Base-by-base conservation (phyloP, 2,329 filamentous ascomycete species). In the Dothiorella sarmentorum region DNA sequence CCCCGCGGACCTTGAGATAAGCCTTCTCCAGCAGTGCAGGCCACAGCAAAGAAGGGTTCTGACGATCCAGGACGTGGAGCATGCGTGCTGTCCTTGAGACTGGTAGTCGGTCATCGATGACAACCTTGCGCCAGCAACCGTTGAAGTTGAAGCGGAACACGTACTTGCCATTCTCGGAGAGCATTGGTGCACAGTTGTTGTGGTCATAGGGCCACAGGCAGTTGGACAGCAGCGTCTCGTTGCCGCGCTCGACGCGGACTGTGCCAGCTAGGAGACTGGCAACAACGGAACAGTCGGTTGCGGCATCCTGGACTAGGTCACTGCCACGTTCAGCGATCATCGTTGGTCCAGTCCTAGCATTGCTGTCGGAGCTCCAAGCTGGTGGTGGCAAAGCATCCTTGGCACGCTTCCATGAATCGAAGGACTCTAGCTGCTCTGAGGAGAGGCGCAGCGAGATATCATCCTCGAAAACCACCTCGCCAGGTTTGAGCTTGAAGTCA, bases 211-310 rank as follows among this genome's bases (percentile, higher is more conserved):
- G 94, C 68, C 88, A 89, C 61, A 97, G 81, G 27, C 90, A 82
- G 4, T 85, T 83, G 1, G 85, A 80, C 18, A 95, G 81, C 31
- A 93, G 80, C 86, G 91, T 57, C 20, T 27, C 42, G 13, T 88
- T 82, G 2, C 87, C 88, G 17, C 85, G 85, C 61, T 86, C 82
- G 7, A 86, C 80, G 63, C 90, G 82, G 38, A 86, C 86, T 61
- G 88, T 86, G 22, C 85, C 87, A 24, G 92, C 91, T 69, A 92
- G 97, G 5, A 99, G 80, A 70, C 94, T 97, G 15, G 94, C 94
- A 26, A 99, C 93, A 3, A 99, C 93, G 1, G 94, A 97, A 70
- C 94, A 99, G 71, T 99, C 94, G 0, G 93, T 95, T 4, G 93
- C 92, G 60, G 96, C 86, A 73, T 99, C 94, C 73, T 99, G 94